Conservation (phyloP, 1,284 basidiomycete species). For the Gymnopus androsaceus region DNA sequence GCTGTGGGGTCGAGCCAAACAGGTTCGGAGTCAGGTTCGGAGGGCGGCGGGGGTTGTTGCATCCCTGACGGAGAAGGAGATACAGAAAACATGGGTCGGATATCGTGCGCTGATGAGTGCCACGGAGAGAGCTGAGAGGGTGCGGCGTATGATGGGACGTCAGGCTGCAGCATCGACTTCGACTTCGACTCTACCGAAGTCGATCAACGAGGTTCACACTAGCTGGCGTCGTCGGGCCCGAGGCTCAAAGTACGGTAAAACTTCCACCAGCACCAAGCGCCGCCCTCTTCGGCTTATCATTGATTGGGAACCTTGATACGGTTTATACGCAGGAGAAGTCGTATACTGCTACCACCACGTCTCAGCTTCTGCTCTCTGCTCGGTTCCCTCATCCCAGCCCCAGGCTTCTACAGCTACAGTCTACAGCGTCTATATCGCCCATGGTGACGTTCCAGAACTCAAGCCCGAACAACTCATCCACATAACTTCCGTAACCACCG, state of each 20-base stretch:
- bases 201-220: background rate
- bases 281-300: slow-evolving; percentile 51
- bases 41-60: no score
- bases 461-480: slow-evolving; percentile 27
- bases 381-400: background rate
- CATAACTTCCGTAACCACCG: slow-evolving; percentile 48
- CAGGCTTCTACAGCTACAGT: background rate
- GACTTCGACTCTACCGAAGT: background rate
- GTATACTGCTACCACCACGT: slow-evolving; percentile 18
- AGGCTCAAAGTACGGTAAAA: no score
- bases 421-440: slow-evolving; percentile 5
- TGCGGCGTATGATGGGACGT: slow-evolving; percentile 25
- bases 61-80: slow-evolving; percentile 42
- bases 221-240: no score
- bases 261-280: slow-evolving; percentile 33
- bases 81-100: slow-evolving; percentile 42
- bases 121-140: slow-evolving; percentile 36
- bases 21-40: slow-evolving; percentile 25
- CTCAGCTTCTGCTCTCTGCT: background rate
- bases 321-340: slow-evolving; percentile 46
- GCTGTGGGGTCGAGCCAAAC: background rate
- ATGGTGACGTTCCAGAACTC: background rate
- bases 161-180: slow-evolving; percentile 1
- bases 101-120: slow-evolving; percentile 43
- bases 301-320: slow-evolving; percentile 54